phyloP scores from a whole-genome alignment of 768 basidiomycete genomes.

The Rhodotorula paludigena region DNA sequence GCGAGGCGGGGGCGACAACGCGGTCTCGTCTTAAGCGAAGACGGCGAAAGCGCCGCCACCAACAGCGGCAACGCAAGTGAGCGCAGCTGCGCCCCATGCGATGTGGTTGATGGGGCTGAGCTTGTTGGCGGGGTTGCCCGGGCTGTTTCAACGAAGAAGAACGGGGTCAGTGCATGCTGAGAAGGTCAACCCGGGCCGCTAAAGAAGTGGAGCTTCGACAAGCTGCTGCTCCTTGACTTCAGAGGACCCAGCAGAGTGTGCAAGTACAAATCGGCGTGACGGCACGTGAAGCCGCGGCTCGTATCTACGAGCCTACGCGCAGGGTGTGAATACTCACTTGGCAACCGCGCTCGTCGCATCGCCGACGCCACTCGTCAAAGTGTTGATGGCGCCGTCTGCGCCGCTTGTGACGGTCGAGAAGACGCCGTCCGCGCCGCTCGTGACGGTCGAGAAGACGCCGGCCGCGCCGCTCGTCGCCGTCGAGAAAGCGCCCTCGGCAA shows the following conservation, averaged over 20 bases:
- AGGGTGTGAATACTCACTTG: constrained; percentile 1
- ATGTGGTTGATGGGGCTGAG: too few species aligned
- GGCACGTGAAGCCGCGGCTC: too few species aligned
- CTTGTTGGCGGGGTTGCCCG: too few species aligned
- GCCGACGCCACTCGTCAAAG: not conserved
- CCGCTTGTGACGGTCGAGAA: not conserved
- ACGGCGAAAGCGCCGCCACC: too few species aligned
- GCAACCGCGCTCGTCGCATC: not conserved
- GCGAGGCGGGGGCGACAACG: too few species aligned
- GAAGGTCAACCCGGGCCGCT: not conserved
- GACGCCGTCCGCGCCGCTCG: not conserved
- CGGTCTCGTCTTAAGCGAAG: constrained; percentile 21
- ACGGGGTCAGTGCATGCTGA: too few species aligned
- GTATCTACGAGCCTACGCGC: too few species aligned
- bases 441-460: constrained; percentile 2
- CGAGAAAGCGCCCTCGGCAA: not conserved
- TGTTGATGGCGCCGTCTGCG: not conserved
- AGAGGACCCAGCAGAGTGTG: too few species aligned
- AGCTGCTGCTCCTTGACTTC: too few species aligned
- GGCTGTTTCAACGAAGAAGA: too few species aligned
- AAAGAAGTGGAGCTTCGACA: too few species aligned
- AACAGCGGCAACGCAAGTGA: not conserved
- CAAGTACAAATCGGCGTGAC: too few species aligned
- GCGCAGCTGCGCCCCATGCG: not conserved
- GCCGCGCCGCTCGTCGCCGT: constrained; percentile 10